Conservation (phyloP, 2,329 filamentous ascomycete genomes). For the Aspergillus awamori region DNA sequence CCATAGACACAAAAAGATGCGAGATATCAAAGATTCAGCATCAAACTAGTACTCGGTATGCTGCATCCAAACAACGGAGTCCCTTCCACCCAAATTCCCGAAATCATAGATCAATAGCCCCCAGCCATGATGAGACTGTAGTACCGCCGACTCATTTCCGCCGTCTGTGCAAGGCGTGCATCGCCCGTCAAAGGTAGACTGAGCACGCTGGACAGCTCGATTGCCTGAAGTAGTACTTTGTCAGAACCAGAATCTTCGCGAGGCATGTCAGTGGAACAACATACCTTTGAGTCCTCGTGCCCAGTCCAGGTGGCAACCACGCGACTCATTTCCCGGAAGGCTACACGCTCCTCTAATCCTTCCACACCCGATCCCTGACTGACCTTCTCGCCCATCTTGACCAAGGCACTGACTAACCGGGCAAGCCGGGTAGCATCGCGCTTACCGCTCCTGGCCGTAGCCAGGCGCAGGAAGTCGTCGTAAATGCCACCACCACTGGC, state of each 20-base stretch:
- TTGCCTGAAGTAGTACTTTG: constrained; percentile 25
- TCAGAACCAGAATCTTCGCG: not conserved
- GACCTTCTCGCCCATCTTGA: constrained; percentile 43
- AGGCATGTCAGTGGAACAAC: constrained; percentile 21
- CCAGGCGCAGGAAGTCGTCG: constrained; percentile 60
- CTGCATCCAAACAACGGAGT: not conserved
- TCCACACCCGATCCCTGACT: constrained; percentile 56
- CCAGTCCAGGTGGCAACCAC: constrained; percentile 69
- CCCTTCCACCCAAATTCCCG: constrained; percentile 4
- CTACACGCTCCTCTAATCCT: constrained; percentile 65
- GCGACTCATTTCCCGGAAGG: constrained; percentile 79
- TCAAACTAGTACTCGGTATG: not conserved
- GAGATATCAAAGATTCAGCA: constrained; percentile 2
- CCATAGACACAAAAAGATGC: not conserved
- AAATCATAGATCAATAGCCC: constrained; percentile 33
- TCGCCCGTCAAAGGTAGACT: constrained; percentile 67
- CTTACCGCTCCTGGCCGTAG: constrained; percentile 42
- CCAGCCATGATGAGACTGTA: constrained; percentile 66
- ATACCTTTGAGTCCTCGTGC: constrained; percentile 61
- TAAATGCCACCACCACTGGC: constrained; percentile 79
- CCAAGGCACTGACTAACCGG: constrained; percentile 53
- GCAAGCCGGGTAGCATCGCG: constrained; percentile 47
- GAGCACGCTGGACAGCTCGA: constrained; percentile 44
- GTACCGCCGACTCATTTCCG: constrained; percentile 69
- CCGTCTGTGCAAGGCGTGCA: constrained; percentile 69